phyloP scores from a whole-genome alignment of 805 yeast species.

The Nakazawaea populi region DNA sequence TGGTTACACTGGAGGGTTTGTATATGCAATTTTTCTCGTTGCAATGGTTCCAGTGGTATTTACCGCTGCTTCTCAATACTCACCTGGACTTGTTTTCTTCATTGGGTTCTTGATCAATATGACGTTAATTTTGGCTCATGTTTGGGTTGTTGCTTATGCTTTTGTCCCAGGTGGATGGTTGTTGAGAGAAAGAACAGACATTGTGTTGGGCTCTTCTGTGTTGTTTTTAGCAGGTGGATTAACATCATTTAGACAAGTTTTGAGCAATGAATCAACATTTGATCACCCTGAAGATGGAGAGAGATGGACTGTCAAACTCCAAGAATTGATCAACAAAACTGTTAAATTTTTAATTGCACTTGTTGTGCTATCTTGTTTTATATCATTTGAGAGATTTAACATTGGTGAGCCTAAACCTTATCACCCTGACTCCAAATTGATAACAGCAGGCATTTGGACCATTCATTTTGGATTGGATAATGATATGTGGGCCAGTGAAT shows the following conservation, averaged over 20 bases:
- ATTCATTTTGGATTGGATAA: conserved; percentile 96
- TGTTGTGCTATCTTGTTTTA: conserved; percentile 19
- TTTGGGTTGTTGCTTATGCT: conserved; percentile 97
- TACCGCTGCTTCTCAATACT: conserved; percentile 47
- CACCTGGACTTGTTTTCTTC: conserved; percentile 49
- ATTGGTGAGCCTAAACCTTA: conserved; percentile 59
- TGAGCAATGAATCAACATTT: neutral
- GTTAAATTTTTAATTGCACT: conserved; percentile 6
- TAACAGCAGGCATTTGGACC: conserved; percentile 98
- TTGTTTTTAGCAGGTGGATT: conserved; percentile 49
- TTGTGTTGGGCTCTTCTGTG: conserved; percentile 57
- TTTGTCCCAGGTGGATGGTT: conserved; percentile 93
- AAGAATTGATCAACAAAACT: neutral
- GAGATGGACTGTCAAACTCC: neutral
- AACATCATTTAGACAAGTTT: conserved; percentile 25
- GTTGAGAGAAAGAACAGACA: conserved; percentile 83
- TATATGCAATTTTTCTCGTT: conserved; percentile 53
- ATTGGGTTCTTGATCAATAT: conserved; percentile 44
- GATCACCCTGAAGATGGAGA: neutral
- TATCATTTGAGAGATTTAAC: conserved; percentile 53
- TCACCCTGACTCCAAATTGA: conserved; percentile 61
- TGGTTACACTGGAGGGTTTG: conserved; percentile 70
- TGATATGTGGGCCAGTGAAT: conserved; percentile 96
- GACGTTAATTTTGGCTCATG: conserved; percentile 68
- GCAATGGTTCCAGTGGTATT: conserved; percentile 58